Evolutionary conservation across 345 rosid genomes (phyloP).

Genomic region (Populus davidiana): DNA sequence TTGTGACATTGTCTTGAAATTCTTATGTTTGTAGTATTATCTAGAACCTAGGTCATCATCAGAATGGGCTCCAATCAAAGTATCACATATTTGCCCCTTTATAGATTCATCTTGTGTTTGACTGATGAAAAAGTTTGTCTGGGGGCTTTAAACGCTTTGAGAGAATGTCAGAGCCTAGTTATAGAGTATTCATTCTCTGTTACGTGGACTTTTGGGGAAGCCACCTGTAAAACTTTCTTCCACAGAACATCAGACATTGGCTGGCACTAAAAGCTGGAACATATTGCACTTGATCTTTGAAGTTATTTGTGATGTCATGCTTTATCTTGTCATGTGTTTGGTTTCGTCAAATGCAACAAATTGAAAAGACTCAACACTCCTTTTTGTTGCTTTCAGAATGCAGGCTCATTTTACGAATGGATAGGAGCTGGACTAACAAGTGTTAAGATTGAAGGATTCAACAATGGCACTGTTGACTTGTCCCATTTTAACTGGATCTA

Average conservation of each 20-base stretch:
- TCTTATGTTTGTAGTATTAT: neutral
- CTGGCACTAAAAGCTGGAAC: too few species aligned
- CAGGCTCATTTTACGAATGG: constrained; percentile 83
- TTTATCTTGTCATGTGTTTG: neutral
- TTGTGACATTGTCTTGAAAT: neutral
- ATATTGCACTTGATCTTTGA: too few species aligned
- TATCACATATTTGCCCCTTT: neutral
- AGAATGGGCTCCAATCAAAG: neutral
- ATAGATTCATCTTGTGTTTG: neutral
- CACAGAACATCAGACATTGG: too few species aligned
- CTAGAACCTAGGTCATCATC: too few species aligned
- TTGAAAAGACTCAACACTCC: neutral
- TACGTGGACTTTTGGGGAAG: neutral
- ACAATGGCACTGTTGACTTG: constrained; percentile 65
- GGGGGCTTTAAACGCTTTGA: too few species aligned
- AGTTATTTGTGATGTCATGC: neutral
- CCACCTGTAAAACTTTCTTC: neutral
- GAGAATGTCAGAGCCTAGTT: neutral
- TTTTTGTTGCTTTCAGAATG: constrained; percentile 58
- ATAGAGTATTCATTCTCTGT: neutral
- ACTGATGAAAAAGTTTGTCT: too few species aligned
- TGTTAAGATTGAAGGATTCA: constrained; percentile 70
- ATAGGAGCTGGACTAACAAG: constrained; percentile 70
- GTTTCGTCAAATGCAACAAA: constrained; percentile 1
- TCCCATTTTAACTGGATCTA: constrained; percentile 64